Base-by-base conservation (phyloP, 73 alveolate species). In the Paramecium sexaurelia region DNA sequence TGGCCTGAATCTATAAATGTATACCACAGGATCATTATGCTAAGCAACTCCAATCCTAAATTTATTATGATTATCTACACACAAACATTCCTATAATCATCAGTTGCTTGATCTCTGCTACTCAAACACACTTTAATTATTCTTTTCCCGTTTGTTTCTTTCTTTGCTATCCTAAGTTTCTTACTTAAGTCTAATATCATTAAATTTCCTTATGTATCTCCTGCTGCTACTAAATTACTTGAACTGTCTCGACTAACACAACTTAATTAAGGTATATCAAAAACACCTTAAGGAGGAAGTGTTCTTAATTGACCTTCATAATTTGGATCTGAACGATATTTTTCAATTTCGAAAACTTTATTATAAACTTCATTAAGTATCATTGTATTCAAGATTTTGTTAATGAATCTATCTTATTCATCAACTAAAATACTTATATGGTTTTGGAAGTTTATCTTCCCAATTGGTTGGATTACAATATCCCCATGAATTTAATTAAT, bases 211-310 rank as follows among this genome's bases (percentile, higher is more conserved):
- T 43, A 19, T n/a, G 47, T 26, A 35, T 88, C 94, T 17, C 94
- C 94, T 2, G 87, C 94, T 29, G 73, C 85, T n/a, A 88, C 73
- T 41, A 55, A 55, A 69, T 66, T 41, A 2, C 29, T 43, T 43
- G 91, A 68, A 26, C 91, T 88, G 24, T 71, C 75, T 36, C 67
- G 24, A 47, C 94, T 88, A 8, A 29, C 75, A 15, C 84, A 75
- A 32, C 84, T 69, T 19, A 88, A 37, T 69, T 66, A 56, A 41
- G 78, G 51, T 29, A 88, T n/a, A 2, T 88, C 94, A 88, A 88
- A 88, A 20, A 75, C 55, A 41, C 94, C 94, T 71, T 88, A 88
- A 69, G 94, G 94, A 41, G 94, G 94, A 8, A 88, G 15, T 2
- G 67, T 33, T 85, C 82, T 27, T 55, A 85, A 88, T 22, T 37